Evolutionary conservation across 768 basidiomycete genomes (phyloP), one percentile per base, ranked within the genome.

Genomic region (Tulasnella sp.): DNA sequence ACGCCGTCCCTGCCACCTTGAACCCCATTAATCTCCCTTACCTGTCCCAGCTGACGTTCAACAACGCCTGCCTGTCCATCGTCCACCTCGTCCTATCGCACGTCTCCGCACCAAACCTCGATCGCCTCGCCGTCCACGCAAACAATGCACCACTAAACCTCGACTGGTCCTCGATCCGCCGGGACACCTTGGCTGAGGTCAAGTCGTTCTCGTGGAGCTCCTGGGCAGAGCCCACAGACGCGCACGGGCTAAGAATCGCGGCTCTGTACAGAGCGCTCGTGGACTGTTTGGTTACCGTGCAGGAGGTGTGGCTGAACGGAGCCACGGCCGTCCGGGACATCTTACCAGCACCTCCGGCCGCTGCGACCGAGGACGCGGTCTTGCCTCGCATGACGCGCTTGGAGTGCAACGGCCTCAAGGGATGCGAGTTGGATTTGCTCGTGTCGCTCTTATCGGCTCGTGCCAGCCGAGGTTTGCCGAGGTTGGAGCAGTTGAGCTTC

Each of bases 371-470:
- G 42, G 39, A 38, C 46, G 27, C 44, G 31, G 52, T 76, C 52
- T 27, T 76, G 46, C 75, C 75, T 58, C 36, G 27, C 36, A 34
- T 76, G 52, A 31, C 27, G 31, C 36, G 44, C 46, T 52, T 76
- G 16, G 42, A 52, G 27, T 76, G 75, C 46, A 34, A 52, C 52
- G 75, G 31, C 27, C 27, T 76, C 44, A 76, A 76, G 46, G 75
- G 75, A 42, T 52, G 40, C 39, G 38, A 52, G 42, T 31, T 76
- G 42, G 75, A 36, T 16, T 24, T 48, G 27, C 40, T 76, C 52
- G 42, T 36, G 38, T 76, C 75, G 27, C 52, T 48, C 31, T 24
- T 76, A 31, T 27, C 39, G 42, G 21, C 24, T 12, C 75, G 75
- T n/a, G 46, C 52, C 21, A 24, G 34, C 40, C 36, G 42, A 39